A percentile compares a stretch with the other conserved stretches of the same genome.
phyloP scores from a whole-genome alignment of 306 rosid genomes.

The Aeschynomene evenia region DNA sequence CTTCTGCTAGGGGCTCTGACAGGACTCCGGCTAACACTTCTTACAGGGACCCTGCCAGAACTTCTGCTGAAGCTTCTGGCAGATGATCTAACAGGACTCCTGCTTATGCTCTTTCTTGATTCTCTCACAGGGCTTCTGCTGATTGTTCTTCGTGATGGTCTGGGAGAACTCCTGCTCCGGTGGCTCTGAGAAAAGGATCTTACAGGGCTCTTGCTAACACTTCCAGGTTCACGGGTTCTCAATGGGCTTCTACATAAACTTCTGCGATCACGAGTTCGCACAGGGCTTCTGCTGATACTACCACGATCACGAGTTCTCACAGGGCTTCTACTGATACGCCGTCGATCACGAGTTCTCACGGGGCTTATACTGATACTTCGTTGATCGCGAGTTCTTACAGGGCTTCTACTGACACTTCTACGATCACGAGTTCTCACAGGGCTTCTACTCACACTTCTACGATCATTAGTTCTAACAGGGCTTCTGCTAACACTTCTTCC shows the following conservation, averaged over 20 bases:
- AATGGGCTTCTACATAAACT: conserved; percentile 30
- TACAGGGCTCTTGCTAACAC: conserved; percentile 47
- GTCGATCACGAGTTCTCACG: conserved; percentile 20
- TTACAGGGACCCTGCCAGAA: conserved; percentile 68
- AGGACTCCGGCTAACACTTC: conserved; percentile 74
- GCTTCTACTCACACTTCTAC: conserved; percentile 29
- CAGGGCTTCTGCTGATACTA: conserved; percentile 29
- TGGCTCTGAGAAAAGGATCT: conserved; percentile 45
- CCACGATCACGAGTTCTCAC: conserved; percentile 11
- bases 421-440: not conserved
- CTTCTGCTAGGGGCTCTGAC: conserved; percentile 54
- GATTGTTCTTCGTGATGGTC: conserved; percentile 48
- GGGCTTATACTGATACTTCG: conserved; percentile 39
- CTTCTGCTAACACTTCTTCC: conserved; percentile 29
- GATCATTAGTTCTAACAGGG: conserved; percentile 23
- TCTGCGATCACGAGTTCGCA: conserved; percentile 1
- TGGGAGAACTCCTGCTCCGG: conserved; percentile 61
- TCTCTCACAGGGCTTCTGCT: conserved; percentile 70
- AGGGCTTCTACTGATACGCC: conserved; percentile 31
- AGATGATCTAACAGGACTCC: conserved; percentile 75
- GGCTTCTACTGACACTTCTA: conserved; percentile 29
- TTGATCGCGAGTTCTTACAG: conserved; percentile 33
- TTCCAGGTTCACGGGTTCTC: conserved; percentile 37
- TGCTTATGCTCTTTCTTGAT: conserved; percentile 56
- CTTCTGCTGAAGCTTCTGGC: conserved; percentile 83